Evolutionary conservation across 345 rosid genomes (phyloP).

Genomic region (Rhodamnia rubescens): DNA sequence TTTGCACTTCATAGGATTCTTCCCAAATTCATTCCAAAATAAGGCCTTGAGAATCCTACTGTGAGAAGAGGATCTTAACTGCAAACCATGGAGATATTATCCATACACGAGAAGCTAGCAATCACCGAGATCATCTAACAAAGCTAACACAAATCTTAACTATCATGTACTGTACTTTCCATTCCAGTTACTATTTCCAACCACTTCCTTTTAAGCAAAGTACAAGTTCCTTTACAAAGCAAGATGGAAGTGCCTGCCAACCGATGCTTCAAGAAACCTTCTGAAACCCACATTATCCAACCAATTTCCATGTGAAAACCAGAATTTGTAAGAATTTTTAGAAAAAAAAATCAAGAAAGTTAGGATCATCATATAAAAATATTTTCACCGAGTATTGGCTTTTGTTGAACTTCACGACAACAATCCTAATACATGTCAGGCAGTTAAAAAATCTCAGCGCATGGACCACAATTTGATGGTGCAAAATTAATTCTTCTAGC

Average conservation of each 20-base stretch:
- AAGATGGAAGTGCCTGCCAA: neutral
- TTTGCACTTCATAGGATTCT: neutral
- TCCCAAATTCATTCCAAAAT: neutral
- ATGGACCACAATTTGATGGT: neutral
- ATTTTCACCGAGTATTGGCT: neutral
- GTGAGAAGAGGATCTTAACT: neutral
- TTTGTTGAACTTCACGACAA: neutral
- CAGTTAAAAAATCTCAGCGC: neutral
- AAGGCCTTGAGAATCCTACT: neutral
- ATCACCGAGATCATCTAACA: neutral
- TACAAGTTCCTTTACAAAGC: neutral
- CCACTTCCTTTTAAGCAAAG: neutral
- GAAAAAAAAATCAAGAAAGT: neutral
- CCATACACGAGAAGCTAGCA: neutral
- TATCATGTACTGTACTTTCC: neutral
- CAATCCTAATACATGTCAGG: neutral
- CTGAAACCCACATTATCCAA: neutral
- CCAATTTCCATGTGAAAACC: neutral
- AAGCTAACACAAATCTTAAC: neutral
- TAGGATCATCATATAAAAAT: neutral
- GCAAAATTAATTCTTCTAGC: neutral
- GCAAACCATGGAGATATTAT: neutral
- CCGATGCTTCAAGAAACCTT: neutral
- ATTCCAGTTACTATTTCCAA: neutral
- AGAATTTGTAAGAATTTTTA: neutral